Percentiles rank a stretch among this genome's conserved stretches.
Evolutionary conservation across 169 alveolate genomes (phyloP).

Genomic region (Pseudocohnilembus persalinus): DNA sequence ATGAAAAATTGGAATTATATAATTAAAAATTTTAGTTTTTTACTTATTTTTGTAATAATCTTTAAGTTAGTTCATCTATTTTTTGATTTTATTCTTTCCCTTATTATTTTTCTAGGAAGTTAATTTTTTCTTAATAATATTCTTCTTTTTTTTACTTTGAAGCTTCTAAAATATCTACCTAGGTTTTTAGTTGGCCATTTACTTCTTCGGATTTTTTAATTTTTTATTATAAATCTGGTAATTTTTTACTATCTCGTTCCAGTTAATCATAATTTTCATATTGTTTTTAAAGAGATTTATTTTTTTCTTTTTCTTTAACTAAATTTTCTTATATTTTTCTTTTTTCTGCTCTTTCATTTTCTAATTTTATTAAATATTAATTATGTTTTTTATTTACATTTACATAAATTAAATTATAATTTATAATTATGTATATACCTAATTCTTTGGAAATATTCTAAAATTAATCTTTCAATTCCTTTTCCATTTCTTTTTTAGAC

Average conservation of each 20-base stretch:
- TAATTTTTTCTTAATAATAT: neutral
- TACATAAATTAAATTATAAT: too few relatives aligned
- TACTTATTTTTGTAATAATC: neutral
- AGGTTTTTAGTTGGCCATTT: neutral
- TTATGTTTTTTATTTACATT: too few relatives aligned
- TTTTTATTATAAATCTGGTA: too few relatives aligned
- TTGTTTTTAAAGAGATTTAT: neutral
- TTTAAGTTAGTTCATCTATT: neutral
- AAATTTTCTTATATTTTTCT: neutral
- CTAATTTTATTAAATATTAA: neutral
- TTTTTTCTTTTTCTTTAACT: neutral
- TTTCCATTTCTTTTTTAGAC: neutral
- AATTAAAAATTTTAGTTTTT: neutral
- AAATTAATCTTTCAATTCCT: neutral
- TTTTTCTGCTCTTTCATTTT: neutral
- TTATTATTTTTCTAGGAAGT: neutral
- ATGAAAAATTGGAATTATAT: neutral
- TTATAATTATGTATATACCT: too few relatives aligned
- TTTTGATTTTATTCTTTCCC: neutral
- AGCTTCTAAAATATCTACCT: neutral
- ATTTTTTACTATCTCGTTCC: neutral
- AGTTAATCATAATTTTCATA: neutral
- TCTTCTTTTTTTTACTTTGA: too few relatives aligned
- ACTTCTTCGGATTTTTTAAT: neutral
- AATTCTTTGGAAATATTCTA: neutral